Evolutionary conservation across 2,329 filamentous ascomycete genomes (phyloP).

Genomic region (Monosporascus sp.): DNA sequence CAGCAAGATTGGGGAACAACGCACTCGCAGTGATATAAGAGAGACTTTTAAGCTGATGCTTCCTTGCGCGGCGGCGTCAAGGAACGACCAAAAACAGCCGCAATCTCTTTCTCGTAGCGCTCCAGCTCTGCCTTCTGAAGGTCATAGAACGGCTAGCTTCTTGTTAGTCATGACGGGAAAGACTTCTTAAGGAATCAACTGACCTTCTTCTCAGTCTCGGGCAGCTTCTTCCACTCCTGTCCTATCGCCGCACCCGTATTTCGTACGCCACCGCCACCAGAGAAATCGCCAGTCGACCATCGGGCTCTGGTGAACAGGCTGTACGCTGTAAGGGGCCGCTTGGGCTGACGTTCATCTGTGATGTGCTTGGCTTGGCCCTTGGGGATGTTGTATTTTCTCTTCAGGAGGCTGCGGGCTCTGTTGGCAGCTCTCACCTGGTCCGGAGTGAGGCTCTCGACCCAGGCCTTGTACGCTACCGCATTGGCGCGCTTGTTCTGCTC

Average conservation of each 20-base stretch:
- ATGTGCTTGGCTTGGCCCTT: constrained; percentile 25
- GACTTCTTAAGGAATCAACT: constrained; percentile 6
- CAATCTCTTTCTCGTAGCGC: constrained; percentile 26
- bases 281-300: constrained; percentile 25
- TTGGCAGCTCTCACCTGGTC: constrained; percentile 41
- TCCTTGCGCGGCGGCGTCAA: not conserved
- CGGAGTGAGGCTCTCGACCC: constrained; percentile 40
- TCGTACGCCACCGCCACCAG: too few species aligned
- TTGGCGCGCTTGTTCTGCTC: constrained; percentile 37
- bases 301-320: constrained; percentile 32
- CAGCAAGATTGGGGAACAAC: too few species aligned
- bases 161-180: constrained; percentile 12
- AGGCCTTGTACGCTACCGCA: constrained; percentile 34
- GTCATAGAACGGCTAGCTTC: constrained; percentile 29
- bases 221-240: constrained; percentile 38
- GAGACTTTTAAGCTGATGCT: not conserved
- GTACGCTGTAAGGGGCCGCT: constrained; percentile 28
- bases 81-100: constrained; percentile 12
- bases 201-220: constrained; percentile 37
- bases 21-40: not conserved
- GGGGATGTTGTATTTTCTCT: constrained; percentile 27
- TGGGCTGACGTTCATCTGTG: constrained; percentile 43
- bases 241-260: constrained; percentile 9
- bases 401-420: constrained; percentile 38
- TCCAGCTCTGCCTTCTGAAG: constrained; percentile 21